Conservation (phyloP, 257 asterid species). For the Prunella vulgaris region DNA sequence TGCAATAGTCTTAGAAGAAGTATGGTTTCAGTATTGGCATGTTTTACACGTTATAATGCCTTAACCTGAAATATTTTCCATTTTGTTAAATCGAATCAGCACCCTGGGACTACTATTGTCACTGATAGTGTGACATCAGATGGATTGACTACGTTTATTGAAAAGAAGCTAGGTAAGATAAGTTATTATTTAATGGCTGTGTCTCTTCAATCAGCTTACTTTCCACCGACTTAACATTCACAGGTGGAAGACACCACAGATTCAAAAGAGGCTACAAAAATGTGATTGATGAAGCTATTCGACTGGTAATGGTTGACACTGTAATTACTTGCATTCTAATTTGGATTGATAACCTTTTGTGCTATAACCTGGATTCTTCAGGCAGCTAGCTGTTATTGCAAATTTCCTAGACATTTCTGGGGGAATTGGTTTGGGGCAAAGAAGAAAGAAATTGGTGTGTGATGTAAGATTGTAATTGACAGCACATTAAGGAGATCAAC, state of each 20-base stretch:
- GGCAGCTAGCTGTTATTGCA: not conserved
- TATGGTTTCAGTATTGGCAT: conserved; percentile 28
- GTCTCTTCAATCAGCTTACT: conserved; percentile 20
- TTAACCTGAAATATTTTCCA: conserved; percentile 20
- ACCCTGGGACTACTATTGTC: conserved; percentile 94
- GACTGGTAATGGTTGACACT: conserved; percentile 57
- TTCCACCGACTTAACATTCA: conserved; percentile 14
- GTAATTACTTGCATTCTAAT: not conserved
- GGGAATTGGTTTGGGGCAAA: not conserved
- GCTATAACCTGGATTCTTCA: conserved; percentile 14
- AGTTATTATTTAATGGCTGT: not conserved
- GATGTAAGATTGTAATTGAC: not conserved
- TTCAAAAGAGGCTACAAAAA: conserved; percentile 99
- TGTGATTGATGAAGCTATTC: conserved; percentile 98
- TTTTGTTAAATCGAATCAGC: conserved; percentile 46
- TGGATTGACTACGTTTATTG: conserved; percentile 90
- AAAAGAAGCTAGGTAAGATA: conserved; percentile 81
- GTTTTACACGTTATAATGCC: conserved; percentile 11
- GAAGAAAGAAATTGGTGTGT: not conserved
- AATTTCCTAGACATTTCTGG: not conserved
- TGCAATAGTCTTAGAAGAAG: conserved; percentile 96
- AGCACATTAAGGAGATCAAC: not conserved
- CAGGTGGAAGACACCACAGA: conserved; percentile 96
- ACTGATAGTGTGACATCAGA: conserved; percentile 99
- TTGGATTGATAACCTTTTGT: not conserved